phyloP scores from a whole-genome alignment of 306 rosid species.

The Quercus engelmannii region DNA sequence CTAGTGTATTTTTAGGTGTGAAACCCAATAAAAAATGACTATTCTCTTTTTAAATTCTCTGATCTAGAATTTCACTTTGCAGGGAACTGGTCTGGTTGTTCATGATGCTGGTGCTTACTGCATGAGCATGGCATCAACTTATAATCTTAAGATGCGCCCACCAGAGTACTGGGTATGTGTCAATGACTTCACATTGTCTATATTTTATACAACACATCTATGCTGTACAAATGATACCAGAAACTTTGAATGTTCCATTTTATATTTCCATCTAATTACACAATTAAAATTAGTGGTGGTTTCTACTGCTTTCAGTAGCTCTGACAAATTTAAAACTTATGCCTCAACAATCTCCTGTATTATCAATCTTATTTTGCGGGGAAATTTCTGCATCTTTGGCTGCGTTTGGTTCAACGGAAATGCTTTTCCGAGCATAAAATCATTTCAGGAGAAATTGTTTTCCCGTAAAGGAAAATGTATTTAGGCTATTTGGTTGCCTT shows the following conservation, averaged over 20 bases:
- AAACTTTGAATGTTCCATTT: not conserved
- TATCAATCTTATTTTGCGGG: not conserved
- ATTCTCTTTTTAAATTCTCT: slow-evolving; percentile 1
- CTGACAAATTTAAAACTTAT: not conserved
- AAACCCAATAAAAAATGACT: no score
- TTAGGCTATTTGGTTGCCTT: no score
- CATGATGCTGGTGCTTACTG: slow-evolving; percentile 99
- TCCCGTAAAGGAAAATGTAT: no score
- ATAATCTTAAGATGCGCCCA: slow-evolving; percentile 97
- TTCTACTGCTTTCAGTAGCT: not conserved
- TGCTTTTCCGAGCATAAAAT: no score
- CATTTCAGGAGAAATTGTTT: no score
- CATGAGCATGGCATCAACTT: slow-evolving; percentile 99
- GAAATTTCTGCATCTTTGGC: not conserved
- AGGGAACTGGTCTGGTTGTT: slow-evolving; percentile 95
- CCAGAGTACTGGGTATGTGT: slow-evolving; percentile 85
- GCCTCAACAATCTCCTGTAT: not conserved
- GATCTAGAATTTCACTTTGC: slow-evolving; percentile 25
- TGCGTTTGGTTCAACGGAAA: no score
- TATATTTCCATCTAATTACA: not conserved
- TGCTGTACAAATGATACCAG: not conserved
- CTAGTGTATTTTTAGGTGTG: no score
- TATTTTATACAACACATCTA: not conserved
- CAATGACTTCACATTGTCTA: not conserved
- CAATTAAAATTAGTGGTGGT: not conserved